A percentile compares a stretch with the other conserved stretches of the same genome.
Conservation (phyloP, 2,329 filamentous ascomycete species). For the Colletotrichum lini region DNA sequence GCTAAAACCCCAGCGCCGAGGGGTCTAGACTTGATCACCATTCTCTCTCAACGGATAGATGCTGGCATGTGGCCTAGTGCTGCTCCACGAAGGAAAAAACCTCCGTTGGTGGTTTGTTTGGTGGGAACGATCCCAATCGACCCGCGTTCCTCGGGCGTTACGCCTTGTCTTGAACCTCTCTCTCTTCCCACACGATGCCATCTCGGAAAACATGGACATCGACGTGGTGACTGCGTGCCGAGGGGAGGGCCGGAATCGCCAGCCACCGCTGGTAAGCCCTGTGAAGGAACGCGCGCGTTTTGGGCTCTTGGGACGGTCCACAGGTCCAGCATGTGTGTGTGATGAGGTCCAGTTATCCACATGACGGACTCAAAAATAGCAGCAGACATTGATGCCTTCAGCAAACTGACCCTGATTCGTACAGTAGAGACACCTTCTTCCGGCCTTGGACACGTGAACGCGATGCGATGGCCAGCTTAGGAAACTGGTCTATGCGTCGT, state of each 20-base stretch:
- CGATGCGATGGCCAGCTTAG: conserved; percentile 22
- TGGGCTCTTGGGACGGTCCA: conserved; percentile 25
- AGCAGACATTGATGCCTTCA: conserved; percentile 26
- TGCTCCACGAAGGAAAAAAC: conserved; percentile 27
- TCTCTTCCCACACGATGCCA: conserved; percentile 23
- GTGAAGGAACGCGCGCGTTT: conserved; percentile 13
- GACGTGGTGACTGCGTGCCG: conserved; percentile 5
- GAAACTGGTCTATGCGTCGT: conserved; percentile 28
- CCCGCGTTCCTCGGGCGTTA: conserved; percentile 39
- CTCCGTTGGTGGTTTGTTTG: conserved; percentile 38
- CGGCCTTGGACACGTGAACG: conserved; percentile 24
- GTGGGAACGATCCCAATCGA: conserved; percentile 29
- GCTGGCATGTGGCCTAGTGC: conserved; percentile 13
- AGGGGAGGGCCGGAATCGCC: conserved; percentile 5
- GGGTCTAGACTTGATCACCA: conserved; percentile 24
- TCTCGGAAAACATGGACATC: conserved; percentile 25
- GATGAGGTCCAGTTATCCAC: conserved; percentile 11
- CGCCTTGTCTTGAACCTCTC: conserved; percentile 25
- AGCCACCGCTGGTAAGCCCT: background rate
- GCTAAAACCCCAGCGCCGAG: conserved; percentile 15
- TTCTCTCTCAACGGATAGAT: conserved; percentile 25
- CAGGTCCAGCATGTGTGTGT: background rate
- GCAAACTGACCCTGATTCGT: conserved; percentile 20
- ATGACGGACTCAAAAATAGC: conserved; percentile 34
- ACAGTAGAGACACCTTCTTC: conserved; percentile 26